Evolutionary conservation across 2,329 filamentous ascomycete genomes (phyloP), one percentile per base, ranked within the genome.

Genomic region (Aspergillus clavatus): DNA sequence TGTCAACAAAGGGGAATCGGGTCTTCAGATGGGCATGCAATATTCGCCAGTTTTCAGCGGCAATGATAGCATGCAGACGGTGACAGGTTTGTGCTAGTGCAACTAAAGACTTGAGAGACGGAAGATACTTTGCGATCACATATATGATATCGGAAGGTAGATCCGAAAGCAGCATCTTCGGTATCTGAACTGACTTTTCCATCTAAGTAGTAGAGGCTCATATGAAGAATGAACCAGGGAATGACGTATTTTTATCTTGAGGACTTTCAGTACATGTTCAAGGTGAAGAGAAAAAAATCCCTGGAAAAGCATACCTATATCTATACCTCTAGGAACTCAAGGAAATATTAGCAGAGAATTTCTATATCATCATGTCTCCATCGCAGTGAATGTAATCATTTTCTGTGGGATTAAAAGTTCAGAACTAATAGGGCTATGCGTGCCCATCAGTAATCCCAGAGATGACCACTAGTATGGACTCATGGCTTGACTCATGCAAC

Each of bases 21-120:
- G 56, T 69, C 45, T 72, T 65, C 0, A 74, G 61, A 50, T 80
- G 80, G 2, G 65, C 66, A 37, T 63, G 65, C 39, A 70, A 71
- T 8, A 72, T 65, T 24, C 71, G 67, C 63, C 74, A 78, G 37
- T 76, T 71, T 44, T 75, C 69, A 33, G 69, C 67, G 5, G 69
- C 61, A 27, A 78, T 61, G 44, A 75, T 71, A 7, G 59, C 51
- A 52, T 76, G 60, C 8, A 80, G 60, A 28, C 61, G 65, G 39
- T 60, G 72, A 53, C 70, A 77, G 12, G 73, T 74, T 28, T 64
- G 64, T 3, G 72, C 66, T 14, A 81, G 62, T 46, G 63, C 59
- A 11, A 66, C 56, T 29, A 81, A 53, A 18, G 69, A 65, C 42
- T 65, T 69, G 4, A 72, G 71, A 10, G 70, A 71, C 1, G 74